These are phyloP conservation scores for Mycosphaerella sp. DNA, from an alignment of 2,329 filamentous ascomycete species.

Conservation along the genomic window DNA sequence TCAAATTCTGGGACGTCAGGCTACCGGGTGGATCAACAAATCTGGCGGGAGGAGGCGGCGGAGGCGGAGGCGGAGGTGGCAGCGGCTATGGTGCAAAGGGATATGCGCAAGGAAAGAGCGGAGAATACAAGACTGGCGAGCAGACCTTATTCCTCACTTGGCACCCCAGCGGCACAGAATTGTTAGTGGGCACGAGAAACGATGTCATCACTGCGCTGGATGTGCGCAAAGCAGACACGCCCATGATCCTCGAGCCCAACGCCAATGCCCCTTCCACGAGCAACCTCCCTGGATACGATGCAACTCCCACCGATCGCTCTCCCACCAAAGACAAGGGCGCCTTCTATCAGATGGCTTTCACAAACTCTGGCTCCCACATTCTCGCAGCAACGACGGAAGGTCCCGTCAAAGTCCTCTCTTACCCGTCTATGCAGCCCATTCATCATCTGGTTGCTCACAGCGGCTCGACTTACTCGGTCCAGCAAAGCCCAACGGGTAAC, in stretches of 20 bases:
- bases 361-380: constrained; percentile 63
- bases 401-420: constrained; percentile 62
- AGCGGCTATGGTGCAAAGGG: constrained; percentile 41
- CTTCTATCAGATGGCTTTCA: constrained; percentile 68
- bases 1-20: constrained; percentile 74
- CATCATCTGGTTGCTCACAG: constrained; percentile 65
- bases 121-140: constrained; percentile 50
- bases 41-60: constrained; percentile 33
- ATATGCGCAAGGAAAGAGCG: constrained; percentile 37
- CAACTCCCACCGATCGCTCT: constrained; percentile 20
- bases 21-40: constrained; percentile 43
- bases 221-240: constrained; percentile 21
- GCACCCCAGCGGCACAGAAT: constrained; percentile 62
- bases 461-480: constrained; percentile 61
- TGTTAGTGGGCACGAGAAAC: constrained; percentile 69
- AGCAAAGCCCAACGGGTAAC: constrained; percentile 63
- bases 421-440: constrained; percentile 52
- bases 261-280: constrained; percentile 8
- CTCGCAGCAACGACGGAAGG: constrained; percentile 67
- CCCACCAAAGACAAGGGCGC: constrained; percentile 37
- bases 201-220: constrained; percentile 33
- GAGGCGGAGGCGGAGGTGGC: constrained; percentile 33
- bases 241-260: constrained; percentile 12
- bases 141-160: constrained; percentile 51
- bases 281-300: constrained; percentile 13